Evolutionary conservation across 2,329 filamentous ascomycete species (phyloP), one percentile per base, ranked within the genome.

Genomic region (Pseudogymnoascus verrucosus): DNA sequence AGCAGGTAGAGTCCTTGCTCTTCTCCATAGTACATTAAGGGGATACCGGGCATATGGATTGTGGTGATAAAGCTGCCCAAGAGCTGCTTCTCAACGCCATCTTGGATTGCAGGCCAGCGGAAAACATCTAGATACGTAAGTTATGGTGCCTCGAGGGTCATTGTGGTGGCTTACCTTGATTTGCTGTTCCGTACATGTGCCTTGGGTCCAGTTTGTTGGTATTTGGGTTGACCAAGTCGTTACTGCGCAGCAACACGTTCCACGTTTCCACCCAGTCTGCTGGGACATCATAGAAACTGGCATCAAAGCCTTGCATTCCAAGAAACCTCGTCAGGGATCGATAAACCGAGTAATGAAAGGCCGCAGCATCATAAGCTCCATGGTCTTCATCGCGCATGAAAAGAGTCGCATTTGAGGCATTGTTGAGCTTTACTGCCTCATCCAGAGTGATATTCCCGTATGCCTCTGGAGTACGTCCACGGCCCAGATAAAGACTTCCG

Each of bases 1-100:
- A 88, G 74, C 1, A 86, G 75, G 68, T 88, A 88, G 65, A 85
- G 85, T 0, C 80, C 82, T 72, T 88, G 85, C 70, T 88, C 85
- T 70, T 88, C 86, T 14, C 85, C 85, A 81, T 83, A 89, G n/a
- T 82, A 76, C 19, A 85, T 72, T 21, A 85, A 71, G 1, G 85
- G 83, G 31, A 86, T 84, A 12, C 85, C 85, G 0, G 85, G 85
- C 71, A 87, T 77, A 57, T 84, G 76, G 57, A 87, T 70, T 0
- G 83, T 84, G 0, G 82, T 83, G 51, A 88, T 78, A 68, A 85
- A 87, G n/a, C 82, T 76, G 5, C 79, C 85, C 5, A 87, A 73
- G 3, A 87, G 73, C 69, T 84, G 80, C 59, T 82, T 78, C 67
- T 86, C 76, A 0, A 82, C 81, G 2, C 85, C 85, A 65, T 83